Evolutionary conservation across 2,329 filamentous ascomycete species (phyloP).

Genomic region (Escovopsis weberi): DNA sequence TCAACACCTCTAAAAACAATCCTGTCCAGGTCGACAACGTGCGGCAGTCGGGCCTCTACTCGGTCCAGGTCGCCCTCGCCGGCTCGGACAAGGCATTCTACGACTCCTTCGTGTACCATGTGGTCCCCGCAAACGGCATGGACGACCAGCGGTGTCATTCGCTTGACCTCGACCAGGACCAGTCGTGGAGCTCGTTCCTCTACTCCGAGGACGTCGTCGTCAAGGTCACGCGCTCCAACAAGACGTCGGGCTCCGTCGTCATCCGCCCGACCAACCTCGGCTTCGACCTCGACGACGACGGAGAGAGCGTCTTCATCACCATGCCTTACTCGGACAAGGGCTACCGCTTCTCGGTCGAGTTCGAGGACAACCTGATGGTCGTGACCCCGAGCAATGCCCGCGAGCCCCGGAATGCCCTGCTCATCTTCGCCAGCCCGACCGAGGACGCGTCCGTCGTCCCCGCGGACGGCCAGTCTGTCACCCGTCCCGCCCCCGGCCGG

Average conservation of each 20-base stretch:
- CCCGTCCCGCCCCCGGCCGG: conserved; percentile 4
- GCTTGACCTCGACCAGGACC: conserved; percentile 8
- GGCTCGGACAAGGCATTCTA: conserved; percentile 4
- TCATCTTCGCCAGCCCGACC: conserved; percentile 19
- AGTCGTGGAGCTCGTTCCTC: not conserved
- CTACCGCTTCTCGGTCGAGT: conserved; percentile 18
- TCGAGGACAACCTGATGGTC: conserved; percentile 16
- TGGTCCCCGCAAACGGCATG: conserved; percentile 22
- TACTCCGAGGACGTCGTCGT: conserved; percentile 5
- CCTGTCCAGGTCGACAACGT: conserved; percentile 7
- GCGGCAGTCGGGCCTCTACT: conserved; percentile 9
- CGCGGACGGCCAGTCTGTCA: conserved; percentile 1
- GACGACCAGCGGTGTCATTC: conserved; percentile 20
- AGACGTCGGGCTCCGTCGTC: conserved; percentile 9
- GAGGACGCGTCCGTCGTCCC: conserved; percentile 7
- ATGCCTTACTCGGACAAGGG: conserved; percentile 14
- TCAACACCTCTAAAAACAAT: conserved; percentile 7
- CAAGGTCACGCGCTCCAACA: conserved; percentile 8
- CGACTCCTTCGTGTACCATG: conserved; percentile 22
- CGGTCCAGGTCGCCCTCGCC: conserved; percentile 5
- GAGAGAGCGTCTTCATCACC: conserved; percentile 11
- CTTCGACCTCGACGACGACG: conserved; percentile 9
- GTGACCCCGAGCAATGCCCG: conserved; percentile 10
- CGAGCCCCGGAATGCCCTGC: conserved; percentile 16
- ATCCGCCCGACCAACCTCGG: conserved; percentile 15